Conservation (phyloP, 2,329 filamentous ascomycete genomes). For the Trichoderma pleuroti region DNA sequence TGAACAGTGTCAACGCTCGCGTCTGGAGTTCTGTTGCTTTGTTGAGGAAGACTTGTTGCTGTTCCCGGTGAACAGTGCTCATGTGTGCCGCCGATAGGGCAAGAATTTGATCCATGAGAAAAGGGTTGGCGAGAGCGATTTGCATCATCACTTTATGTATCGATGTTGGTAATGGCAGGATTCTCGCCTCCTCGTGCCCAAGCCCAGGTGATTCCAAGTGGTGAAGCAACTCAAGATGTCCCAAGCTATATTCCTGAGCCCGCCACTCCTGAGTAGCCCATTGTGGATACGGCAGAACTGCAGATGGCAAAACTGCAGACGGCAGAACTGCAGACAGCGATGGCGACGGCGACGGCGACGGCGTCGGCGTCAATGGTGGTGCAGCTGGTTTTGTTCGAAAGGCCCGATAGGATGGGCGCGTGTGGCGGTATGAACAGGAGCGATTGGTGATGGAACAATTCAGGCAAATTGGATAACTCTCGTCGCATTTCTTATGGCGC, state of each 20-base stretch:
- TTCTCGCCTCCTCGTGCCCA: background rate
- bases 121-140: constrained; percentile 22
- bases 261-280: background rate
- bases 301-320: background rate
- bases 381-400: background rate
- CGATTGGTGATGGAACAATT: constrained; percentile 29
- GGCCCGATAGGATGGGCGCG: background rate
- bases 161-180: background rate
- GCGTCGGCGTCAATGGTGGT: background rate
- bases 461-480: constrained; percentile 29
- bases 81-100: constrained; percentile 38
- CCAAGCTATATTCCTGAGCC: constrained; percentile 26
- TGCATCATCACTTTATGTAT: constrained; percentile 12
- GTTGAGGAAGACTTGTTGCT: constrained; percentile 25
- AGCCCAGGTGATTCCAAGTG: constrained; percentile 21
- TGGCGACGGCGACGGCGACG: background rate
- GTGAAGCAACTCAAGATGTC: constrained; percentile 27
- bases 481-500: constrained; percentile 33
- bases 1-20: constrained; percentile 32
- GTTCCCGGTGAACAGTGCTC: constrained; percentile 26
- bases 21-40: constrained; percentile 38
- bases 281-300: background rate
- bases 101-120: constrained; percentile 38
- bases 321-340: background rate
- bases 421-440: constrained; percentile 26